Percentiles rank a stretch among this genome's conserved stretches.
Conservation (phyloP, 2,329 filamentous ascomycete species). For the Madurella mycetomatis region DNA sequence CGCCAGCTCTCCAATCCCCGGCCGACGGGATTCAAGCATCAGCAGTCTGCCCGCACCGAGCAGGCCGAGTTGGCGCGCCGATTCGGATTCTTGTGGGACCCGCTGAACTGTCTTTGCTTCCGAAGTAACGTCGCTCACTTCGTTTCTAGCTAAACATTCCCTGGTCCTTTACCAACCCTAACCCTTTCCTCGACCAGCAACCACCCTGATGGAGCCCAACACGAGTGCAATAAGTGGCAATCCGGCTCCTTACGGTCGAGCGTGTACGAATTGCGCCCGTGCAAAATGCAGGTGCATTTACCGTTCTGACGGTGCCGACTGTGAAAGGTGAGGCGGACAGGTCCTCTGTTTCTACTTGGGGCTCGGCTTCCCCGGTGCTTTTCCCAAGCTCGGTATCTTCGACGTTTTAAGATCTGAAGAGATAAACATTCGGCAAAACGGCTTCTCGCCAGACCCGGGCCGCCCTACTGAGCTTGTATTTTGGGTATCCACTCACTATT, state of each 20-base stretch:
- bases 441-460: not conserved
- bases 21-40: not conserved
- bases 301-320: constrained; percentile 28
- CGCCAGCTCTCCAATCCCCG: not conserved
- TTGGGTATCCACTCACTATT: constrained; percentile 1
- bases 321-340: constrained; percentile 34
- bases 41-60: not conserved
- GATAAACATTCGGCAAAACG: too few species aligned
- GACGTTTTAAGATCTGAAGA: too few species aligned
- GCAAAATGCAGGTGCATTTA: constrained; percentile 48
- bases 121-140: not conserved
- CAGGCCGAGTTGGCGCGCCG: not conserved
- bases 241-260: constrained; percentile 36
- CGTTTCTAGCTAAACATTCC: too few species aligned
- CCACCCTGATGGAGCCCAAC: constrained; percentile 8
- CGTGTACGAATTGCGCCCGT: constrained; percentile 44
- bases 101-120: not conserved
- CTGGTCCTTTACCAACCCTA: constrained; percentile 7
- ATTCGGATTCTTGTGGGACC: not conserved
- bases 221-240: constrained; percentile 7
- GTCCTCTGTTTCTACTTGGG: not conserved
- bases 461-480: not conserved
- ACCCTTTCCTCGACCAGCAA: constrained; percentile 1
- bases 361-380: too few species aligned
- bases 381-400: too few species aligned